A percentile compares a stretch with the other conserved stretches of the same genome.
These are phyloP conservation scores for Talaromyces islandicus DNA, from an alignment of 2,329 filamentous ascomycete species.

Conservation along the genomic window DNA sequence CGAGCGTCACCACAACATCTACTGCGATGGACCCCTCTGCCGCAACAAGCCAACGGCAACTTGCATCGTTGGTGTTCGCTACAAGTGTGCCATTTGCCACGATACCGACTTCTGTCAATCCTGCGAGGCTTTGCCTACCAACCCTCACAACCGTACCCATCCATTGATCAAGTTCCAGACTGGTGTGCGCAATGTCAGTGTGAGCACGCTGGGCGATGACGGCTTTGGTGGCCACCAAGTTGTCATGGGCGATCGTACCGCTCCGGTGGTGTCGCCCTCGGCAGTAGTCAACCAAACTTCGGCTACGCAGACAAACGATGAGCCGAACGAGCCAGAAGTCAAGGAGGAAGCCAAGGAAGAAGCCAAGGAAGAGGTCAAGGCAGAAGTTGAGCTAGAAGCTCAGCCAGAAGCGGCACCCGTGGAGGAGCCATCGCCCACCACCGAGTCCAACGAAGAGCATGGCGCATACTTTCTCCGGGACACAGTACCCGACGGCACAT, in stretches of 20 bases:
- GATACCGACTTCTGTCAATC: slow-evolving; percentile 92
- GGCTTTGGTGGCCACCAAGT: slow-evolving; percentile 58
- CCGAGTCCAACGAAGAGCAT: not conserved
- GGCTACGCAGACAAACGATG: not conserved
- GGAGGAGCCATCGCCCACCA: not conserved
- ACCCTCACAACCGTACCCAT: slow-evolving; percentile 89
- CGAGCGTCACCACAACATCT: slow-evolving; percentile 73
- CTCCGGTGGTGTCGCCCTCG: slow-evolving; percentile 25
- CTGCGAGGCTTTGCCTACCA: slow-evolving; percentile 82
- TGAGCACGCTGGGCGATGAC: slow-evolving; percentile 78
- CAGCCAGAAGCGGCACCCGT: too few relatives aligned
- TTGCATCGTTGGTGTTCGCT: slow-evolving; percentile 77
- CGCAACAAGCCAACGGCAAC: slow-evolving; percentile 41
- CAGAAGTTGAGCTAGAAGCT: too few relatives aligned
- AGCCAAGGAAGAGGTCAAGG: too few relatives aligned
- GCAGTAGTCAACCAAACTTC: slow-evolving; percentile 1
- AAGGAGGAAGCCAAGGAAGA: not conserved
- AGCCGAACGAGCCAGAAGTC: not conserved
- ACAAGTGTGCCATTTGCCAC: slow-evolving; percentile 95
- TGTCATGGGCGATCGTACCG: slow-evolving; percentile 63
- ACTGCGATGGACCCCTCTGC: slow-evolving; percentile 92
- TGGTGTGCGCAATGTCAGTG: slow-evolving; percentile 77
- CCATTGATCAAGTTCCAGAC: slow-evolving; percentile 96
- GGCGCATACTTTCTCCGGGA: slow-evolving; percentile 62
- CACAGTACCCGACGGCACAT: slow-evolving; percentile 69